phyloP scores from a whole-genome alignment of 179 eudicot species.

The Spergularia azorica region DNA sequence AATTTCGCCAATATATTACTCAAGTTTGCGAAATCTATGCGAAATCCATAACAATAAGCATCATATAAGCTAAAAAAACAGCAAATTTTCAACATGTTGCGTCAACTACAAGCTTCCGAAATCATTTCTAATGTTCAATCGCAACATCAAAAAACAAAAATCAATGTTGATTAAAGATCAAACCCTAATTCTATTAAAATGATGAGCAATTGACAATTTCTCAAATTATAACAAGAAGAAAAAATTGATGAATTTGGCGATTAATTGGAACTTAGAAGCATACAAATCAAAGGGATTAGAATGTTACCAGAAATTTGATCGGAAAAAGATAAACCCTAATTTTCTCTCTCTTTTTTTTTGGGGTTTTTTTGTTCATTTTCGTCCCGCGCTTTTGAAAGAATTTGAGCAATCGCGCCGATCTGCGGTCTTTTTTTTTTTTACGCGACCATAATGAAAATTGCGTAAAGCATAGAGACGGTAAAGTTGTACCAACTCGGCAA shows the following conservation, averaged over 20 bases:
- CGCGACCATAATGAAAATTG: no score
- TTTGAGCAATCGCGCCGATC: not conserved
- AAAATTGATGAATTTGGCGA: not conserved
- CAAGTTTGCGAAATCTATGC: not conserved
- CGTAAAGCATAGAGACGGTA: no score
- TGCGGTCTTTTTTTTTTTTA: no score
- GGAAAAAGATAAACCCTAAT: not conserved
- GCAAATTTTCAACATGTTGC: not conserved
- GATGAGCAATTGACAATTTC: not conserved
- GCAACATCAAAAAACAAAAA: not conserved
- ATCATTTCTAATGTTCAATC: not conserved
- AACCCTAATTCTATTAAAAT: not conserved
- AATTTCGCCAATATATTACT: not conserved
- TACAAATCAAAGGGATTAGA: not conserved
- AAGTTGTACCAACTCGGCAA: no score
- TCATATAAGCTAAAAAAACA: not conserved
- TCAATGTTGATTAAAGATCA: not conserved
- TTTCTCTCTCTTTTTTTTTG: not conserved
- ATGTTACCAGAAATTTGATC: not conserved
- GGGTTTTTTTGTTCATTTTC: no score
- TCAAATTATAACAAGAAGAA: not conserved
- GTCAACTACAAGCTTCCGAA: not conserved
- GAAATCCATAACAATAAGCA: not conserved
- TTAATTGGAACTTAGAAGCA: not conserved
- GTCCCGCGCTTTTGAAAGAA: not conserved